A percentile compares a stretch with the other conserved stretches of the same genome.
Conservation (phyloP, 1,139 yeast genomes). For the Taiozyma sp. region DNA sequence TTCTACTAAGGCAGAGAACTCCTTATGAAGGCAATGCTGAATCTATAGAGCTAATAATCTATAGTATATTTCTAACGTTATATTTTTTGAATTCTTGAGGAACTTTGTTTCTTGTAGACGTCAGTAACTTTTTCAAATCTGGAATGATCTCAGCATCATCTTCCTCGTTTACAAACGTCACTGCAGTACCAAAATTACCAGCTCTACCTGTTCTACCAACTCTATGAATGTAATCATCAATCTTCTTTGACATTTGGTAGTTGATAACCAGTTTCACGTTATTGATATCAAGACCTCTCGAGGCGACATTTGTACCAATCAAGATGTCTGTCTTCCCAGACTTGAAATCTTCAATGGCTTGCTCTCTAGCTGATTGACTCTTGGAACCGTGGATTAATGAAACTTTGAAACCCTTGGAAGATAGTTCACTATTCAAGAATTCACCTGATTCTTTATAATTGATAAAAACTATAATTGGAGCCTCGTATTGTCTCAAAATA, state of each 20-base stretch:
- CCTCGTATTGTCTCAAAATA: constrained; percentile 32
- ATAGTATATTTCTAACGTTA: constrained; percentile 8
- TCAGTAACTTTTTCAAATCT: constrained; percentile 20
- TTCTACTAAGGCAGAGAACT: not conserved
- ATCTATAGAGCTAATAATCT: not conserved
- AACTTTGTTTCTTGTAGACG: constrained; percentile 16
- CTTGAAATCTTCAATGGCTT: constrained; percentile 61
- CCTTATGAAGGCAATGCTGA: not conserved
- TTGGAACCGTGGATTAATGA: constrained; percentile 82
- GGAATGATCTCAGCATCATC: constrained; percentile 36
- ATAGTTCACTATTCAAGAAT: constrained; percentile 44
- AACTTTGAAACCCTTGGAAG: constrained; percentile 40
- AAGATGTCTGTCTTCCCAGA: constrained; percentile 56
- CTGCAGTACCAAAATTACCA: constrained; percentile 70
- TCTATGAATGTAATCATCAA: constrained; percentile 86
- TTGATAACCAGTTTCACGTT: constrained; percentile 81
- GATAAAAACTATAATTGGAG: constrained; percentile 76
- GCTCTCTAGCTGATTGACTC: constrained; percentile 81
- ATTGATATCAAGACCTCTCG: constrained; percentile 91
- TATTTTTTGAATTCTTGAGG: constrained; percentile 18
- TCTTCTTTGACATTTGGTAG: constrained; percentile 71
- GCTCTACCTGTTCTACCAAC: constrained; percentile 98
- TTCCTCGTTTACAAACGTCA: constrained; percentile 59
- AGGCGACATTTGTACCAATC: constrained; percentile 94
- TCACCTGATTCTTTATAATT: constrained; percentile 76